Evolutionary conservation across 371 early-diverging fungal genomes (phyloP).

Genomic region (Coemansia sp.): DNA sequence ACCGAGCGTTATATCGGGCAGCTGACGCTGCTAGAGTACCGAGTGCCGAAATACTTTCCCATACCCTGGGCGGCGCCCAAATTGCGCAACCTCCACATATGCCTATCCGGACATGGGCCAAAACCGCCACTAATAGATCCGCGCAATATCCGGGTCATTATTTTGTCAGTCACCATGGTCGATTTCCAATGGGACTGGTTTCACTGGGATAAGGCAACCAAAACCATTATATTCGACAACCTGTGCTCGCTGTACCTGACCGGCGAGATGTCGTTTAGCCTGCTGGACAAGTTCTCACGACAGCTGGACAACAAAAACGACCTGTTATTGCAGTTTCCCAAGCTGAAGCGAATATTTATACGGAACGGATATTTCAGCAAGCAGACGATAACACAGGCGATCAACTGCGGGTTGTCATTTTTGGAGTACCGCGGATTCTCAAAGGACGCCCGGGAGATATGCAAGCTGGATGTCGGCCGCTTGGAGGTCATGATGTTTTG

Average conservation of each 20-base stretch:
- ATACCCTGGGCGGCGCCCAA: background rate
- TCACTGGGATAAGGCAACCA: background rate
- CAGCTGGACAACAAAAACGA: background rate
- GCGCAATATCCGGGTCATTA: background rate
- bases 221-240: background rate
- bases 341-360: background rate
- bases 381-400: background rate
- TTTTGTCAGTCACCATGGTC: background rate
- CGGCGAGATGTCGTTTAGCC: background rate
- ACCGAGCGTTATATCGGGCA: background rate
- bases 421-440: background rate
- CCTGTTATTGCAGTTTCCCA: background rate
- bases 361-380: background rate
- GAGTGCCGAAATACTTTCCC: background rate
- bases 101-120: background rate
- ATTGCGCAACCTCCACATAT: background rate
- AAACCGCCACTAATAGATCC: background rate
- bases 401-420: background rate
- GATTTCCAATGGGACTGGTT: background rate
- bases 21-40: background rate
- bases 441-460: background rate
- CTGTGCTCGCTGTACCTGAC: background rate
- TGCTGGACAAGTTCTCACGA: background rate
- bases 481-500: background rate
- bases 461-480: background rate